Evolutionary conservation across 2,329 filamentous ascomycete genomes (phyloP).

Genomic region (Stachybotrys chartarum): DNA sequence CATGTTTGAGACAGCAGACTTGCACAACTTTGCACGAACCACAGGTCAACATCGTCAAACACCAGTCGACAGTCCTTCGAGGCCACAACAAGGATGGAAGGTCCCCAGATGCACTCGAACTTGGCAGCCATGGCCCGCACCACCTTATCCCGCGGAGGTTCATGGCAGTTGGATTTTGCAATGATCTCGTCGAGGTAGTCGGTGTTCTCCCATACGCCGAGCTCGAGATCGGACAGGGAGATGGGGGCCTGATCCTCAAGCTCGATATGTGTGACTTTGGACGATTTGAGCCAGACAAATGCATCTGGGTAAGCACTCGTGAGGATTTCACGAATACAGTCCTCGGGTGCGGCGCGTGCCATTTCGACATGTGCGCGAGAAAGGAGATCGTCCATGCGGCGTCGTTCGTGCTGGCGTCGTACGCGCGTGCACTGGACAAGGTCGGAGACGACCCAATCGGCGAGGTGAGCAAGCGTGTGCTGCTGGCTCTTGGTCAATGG

Average conservation of each 20-base stretch:
- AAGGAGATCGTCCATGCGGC: slow-evolving; percentile 27
- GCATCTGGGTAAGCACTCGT: slow-evolving; percentile 24
- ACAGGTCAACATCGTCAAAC: slow-evolving; percentile 38
- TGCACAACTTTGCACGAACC: slow-evolving; percentile 35
- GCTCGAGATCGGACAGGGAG: slow-evolving; percentile 18
- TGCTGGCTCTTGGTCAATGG: slow-evolving; percentile 21
- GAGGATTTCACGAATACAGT: slow-evolving; percentile 19
- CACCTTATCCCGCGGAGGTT: slow-evolving; percentile 15
- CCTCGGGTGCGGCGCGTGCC: slow-evolving; percentile 9
- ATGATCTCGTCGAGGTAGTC: slow-evolving; percentile 31
- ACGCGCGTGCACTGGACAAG: slow-evolving; percentile 28
- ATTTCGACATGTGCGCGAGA: slow-evolving; percentile 13
- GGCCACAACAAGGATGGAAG: slow-evolving; percentile 28
- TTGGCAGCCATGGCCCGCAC: slow-evolving; percentile 29
- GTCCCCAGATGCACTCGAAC: slow-evolving; percentile 22
- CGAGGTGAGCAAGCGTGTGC: slow-evolving; percentile 16
- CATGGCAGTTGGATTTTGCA: slow-evolving; percentile 22
- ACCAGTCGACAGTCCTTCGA: slow-evolving; percentile 33
- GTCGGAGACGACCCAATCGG: slow-evolving; percentile 29
- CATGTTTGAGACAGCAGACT: slow-evolving; percentile 26
- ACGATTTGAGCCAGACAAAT: slow-evolving; percentile 17
- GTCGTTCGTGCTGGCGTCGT: slow-evolving; percentile 30
- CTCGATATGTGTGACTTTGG: slow-evolving; percentile 14
- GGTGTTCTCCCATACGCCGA: slow-evolving; percentile 36
- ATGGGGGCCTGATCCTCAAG: slow-evolving; percentile 19